Evolutionary conservation across 306 rosid species (phyloP).

Genomic region (Rosa persica): DNA sequence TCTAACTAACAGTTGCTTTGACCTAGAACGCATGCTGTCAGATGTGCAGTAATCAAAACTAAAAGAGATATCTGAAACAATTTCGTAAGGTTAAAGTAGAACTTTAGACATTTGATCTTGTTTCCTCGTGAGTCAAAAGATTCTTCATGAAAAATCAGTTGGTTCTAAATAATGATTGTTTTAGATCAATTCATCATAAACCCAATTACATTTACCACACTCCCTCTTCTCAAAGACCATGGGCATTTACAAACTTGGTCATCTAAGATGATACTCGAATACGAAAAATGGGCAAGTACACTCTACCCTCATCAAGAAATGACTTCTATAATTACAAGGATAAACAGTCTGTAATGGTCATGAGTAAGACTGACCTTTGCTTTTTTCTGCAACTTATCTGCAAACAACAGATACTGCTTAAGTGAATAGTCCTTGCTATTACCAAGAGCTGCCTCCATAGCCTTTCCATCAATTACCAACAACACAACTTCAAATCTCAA

Average conservation of each 20-base stretch:
- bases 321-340: background rate
- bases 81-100: background rate
- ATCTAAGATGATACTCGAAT: background rate
- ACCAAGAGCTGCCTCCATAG: conserved; percentile 79
- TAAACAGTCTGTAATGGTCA: background rate
- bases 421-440: conserved; percentile 76
- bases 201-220: background rate
- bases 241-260: background rate
- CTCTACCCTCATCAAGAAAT: background rate
- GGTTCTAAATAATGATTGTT: background rate
- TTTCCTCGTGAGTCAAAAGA: background rate
- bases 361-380: conserved; percentile 59
- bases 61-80: background rate
- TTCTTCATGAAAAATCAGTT: background rate
- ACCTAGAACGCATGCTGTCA: background rate
- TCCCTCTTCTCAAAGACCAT: background rate
- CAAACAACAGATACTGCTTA: conserved; percentile 76
- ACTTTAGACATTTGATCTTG: background rate
- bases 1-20: background rate
- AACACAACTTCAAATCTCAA: background rate
- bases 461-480: conserved; percentile 39
- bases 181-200: background rate
- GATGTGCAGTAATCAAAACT: background rate
- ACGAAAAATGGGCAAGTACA: background rate
- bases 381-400: conserved; percentile 53